These are phyloP conservation scores for Boletales sp. DNA, from an alignment of 768 basidiomycete species.

Conservation along the genomic window DNA sequence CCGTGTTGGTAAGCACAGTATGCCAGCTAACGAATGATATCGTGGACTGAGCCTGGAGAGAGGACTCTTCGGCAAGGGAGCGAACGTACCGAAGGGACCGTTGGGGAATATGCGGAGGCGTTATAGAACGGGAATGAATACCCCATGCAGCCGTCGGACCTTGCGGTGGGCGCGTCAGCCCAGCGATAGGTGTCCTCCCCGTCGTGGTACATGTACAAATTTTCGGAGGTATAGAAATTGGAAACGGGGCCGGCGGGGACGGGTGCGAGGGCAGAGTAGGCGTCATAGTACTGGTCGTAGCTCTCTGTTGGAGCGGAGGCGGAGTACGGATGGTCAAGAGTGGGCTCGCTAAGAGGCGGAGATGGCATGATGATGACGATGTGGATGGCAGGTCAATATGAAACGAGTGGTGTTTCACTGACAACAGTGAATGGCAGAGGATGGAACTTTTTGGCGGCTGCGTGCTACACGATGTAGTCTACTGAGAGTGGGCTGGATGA, in stretches of 20 bases:
- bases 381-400: constrained; percentile 14
- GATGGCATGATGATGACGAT: constrained; percentile 22
- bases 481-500: constrained; percentile 1
- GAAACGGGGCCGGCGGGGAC: constrained; percentile 6
- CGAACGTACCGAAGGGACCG: constrained; percentile 16
- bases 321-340: constrained; percentile 18
- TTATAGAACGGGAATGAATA: constrained; percentile 16
- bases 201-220: constrained; percentile 28
- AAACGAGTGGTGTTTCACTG: constrained; percentile 15
- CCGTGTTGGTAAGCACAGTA: constrained; percentile 16
- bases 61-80: background rate
- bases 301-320: constrained; percentile 4
- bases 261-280: constrained; percentile 16
- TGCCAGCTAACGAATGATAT: constrained; percentile 9
- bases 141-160: constrained; percentile 23
- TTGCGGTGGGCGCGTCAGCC: constrained; percentile 21
- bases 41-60: constrained; percentile 3
- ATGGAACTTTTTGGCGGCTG: background rate
- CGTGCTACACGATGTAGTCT: constrained; percentile 22
- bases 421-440: constrained; percentile 1
- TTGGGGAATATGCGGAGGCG: constrained; percentile 14
- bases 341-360: constrained; percentile 18
- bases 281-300: constrained; percentile 24
- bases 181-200: constrained; percentile 25
- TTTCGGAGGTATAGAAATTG: constrained; percentile 27